A percentile compares a stretch with the other conserved stretches of the same genome.
Evolutionary conservation across 768 basidiomycete genomes (phyloP).

Genomic region (Nidularia pulvinata): DNA sequence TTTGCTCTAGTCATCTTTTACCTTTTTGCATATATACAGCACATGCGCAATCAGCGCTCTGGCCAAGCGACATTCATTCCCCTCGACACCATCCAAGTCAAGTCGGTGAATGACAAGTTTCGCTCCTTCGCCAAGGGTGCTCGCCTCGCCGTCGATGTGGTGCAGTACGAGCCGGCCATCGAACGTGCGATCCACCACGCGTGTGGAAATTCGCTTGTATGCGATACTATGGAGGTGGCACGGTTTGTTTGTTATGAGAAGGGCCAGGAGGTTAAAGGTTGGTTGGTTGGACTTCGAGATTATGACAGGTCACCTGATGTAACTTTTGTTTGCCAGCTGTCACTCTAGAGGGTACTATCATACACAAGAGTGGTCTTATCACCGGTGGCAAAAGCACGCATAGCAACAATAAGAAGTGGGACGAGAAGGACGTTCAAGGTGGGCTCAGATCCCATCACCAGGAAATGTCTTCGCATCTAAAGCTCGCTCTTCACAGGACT

Average conservation of each 20-base stretch:
- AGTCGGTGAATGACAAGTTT: constrained; percentile 93
- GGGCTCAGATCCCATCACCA: not conserved
- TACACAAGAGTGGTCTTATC: constrained; percentile 97
- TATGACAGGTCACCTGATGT: not conserved
- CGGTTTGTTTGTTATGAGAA: constrained; percentile 91
- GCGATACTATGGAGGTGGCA: constrained; percentile 95
- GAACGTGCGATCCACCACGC: constrained; percentile 97
- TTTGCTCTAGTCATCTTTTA: not conserved
- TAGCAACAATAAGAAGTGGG: constrained; percentile 84
- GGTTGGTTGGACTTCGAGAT: too few relatives aligned
- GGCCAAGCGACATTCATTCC: constrained; percentile 99
- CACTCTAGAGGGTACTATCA: constrained; percentile 94
- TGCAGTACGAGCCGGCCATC: constrained; percentile 79
- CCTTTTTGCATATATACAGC: constrained; percentile 39
- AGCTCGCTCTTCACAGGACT: constrained; percentile 23
- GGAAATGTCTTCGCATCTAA: not conserved
- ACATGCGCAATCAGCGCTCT: constrained; percentile 92
- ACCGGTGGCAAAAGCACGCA: constrained; percentile 91
- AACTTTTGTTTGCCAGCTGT: constrained; percentile 58
- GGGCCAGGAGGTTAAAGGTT: constrained; percentile 96
- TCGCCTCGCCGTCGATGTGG: constrained; percentile 83
- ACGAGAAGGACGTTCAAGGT: constrained; percentile 94
- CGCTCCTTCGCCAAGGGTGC: constrained; percentile 90
- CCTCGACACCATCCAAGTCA: constrained; percentile 95
- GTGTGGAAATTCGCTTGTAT: constrained; percentile 93